These are phyloP conservation scores for Boletales sp. DNA, from an alignment of 768 basidiomycete species.

Conservation along the genomic window DNA sequence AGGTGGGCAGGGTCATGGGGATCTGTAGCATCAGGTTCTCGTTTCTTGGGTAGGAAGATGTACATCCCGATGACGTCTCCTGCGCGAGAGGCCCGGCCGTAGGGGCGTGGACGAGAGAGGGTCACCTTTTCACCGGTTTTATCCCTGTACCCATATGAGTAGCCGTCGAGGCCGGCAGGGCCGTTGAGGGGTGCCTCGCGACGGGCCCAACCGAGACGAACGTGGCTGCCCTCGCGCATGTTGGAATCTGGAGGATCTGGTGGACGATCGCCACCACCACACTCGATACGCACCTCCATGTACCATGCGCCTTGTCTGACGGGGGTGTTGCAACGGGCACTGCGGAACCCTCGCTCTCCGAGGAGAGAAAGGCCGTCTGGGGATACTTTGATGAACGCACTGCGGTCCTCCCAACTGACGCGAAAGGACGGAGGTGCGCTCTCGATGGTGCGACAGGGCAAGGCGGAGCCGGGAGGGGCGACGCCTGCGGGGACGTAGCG, in stretches of 20 bases:
- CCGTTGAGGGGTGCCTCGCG: constrained; percentile 92
- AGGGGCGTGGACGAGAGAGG: constrained; percentile 74
- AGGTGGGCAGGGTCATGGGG: constrained; percentile 77
- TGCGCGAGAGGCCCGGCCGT: constrained; percentile 67
- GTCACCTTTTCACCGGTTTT: constrained; percentile 90
- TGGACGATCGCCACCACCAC: constrained; percentile 62
- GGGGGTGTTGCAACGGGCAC: constrained; percentile 85
- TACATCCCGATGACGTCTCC: constrained; percentile 94
- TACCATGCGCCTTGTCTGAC: constrained; percentile 92
- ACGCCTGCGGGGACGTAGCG: constrained; percentile 81
- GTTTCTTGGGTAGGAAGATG: constrained; percentile 76
- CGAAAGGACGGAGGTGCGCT: constrained; percentile 65
- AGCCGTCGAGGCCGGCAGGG: constrained; percentile 90
- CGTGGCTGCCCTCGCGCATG: constrained; percentile 68
- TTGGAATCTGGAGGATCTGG: constrained; percentile 40
- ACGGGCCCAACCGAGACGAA: constrained; percentile 88
- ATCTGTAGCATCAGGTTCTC: constrained; percentile 57
- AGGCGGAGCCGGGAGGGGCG: constrained; percentile 49
- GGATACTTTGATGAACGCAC: constrained; percentile 72
- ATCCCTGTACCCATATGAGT: constrained; percentile 90
- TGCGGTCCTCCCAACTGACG: constrained; percentile 90
- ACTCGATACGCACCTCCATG: constrained; percentile 81
- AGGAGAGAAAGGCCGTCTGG: constrained; percentile 72
- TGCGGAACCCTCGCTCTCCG: constrained; percentile 88
- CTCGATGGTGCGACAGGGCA: constrained; percentile 79